Conservation (phyloP, 805 yeast species). For the Yarrowia yakushimensis region DNA sequence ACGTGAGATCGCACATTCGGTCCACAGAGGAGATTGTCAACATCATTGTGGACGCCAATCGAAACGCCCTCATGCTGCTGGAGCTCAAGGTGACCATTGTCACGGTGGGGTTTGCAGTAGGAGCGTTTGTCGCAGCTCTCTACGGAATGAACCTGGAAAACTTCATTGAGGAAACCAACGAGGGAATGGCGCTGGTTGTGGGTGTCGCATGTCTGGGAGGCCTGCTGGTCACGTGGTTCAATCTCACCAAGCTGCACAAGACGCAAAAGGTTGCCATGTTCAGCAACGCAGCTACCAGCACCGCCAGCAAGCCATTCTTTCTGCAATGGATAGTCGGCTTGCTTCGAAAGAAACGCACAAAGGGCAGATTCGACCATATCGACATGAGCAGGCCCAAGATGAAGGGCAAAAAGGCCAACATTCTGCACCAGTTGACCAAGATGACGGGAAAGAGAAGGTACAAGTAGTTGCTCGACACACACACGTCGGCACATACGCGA, state of each 20-base stretch:
- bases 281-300: not conserved
- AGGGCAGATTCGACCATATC: not conserved
- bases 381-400: not conserved
- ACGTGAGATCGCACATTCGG: slow-evolving; percentile 71
- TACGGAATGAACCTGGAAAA: slow-evolving; percentile 97
- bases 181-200: slow-evolving; percentile 58
- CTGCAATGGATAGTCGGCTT: not conserved
- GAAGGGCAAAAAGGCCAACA: slow-evolving; percentile 13
- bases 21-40: slow-evolving; percentile 95
- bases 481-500: too few species aligned
- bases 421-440: slow-evolving; percentile 20
- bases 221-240: slow-evolving; percentile 48
- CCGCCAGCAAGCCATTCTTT: not conserved
- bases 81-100: slow-evolving; percentile 83
- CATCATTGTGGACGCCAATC: slow-evolving; percentile 85
- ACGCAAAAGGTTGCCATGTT: slow-evolving; percentile 71
- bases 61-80: slow-evolving; percentile 87
- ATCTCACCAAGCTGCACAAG: slow-evolving; percentile 56
- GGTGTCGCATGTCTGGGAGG: slow-evolving; percentile 46
- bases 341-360: not conserved
- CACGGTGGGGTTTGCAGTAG: slow-evolving; percentile 73
- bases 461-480: too few species aligned
- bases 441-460: not conserved
- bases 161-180: slow-evolving; percentile 74
- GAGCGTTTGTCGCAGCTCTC: slow-evolving; percentile 75